Percentiles rank a stretch among this genome's conserved stretches.
Evolutionary conservation across 257 asterid genomes (phyloP).

Genomic region (Lycium barbarum): DNA sequence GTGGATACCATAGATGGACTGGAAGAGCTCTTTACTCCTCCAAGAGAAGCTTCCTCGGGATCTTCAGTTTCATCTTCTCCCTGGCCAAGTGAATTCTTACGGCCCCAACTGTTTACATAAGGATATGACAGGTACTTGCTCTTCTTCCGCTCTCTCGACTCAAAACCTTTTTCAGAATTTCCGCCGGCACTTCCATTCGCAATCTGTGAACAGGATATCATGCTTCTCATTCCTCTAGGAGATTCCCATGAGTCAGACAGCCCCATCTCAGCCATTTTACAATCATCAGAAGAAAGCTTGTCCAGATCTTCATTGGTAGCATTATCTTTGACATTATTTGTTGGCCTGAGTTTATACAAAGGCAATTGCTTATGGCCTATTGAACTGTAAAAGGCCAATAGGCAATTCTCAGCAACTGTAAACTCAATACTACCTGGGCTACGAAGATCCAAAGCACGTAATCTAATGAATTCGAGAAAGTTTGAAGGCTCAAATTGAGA

Average conservation of each 20-base stretch:
- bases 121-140: conserved; percentile 89
- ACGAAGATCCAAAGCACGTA: conserved; percentile 48
- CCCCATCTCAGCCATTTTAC: conserved; percentile 29
- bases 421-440: conserved; percentile 54
- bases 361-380: conserved; percentile 74
- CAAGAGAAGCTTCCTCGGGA: conserved; percentile 34
- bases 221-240: conserved; percentile 13
- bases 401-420: conserved; percentile 50
- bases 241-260: conserved; percentile 22
- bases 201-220: background rate
- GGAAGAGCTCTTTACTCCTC: conserved; percentile 25
- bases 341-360: conserved; percentile 56
- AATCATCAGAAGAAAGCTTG: conserved; percentile 35
- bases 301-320: conserved; percentile 28
- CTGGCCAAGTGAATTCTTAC: conserved; percentile 33
- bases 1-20: conserved; percentile 31
- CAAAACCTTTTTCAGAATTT: conserved; percentile 44
- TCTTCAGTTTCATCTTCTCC: conserved; percentile 46
- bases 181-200: background rate
- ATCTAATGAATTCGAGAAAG: conserved; percentile 49
- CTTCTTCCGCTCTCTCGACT: conserved; percentile 72
- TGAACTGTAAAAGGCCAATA: conserved; percentile 67
- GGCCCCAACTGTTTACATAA: conserved; percentile 48
- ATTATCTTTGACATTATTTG: conserved; percentile 27
- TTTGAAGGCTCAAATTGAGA: conserved; percentile 60